Evolutionary conservation across 768 basidiomycete genomes (phyloP), one percentile per base, ranked within the genome.

Genomic region (Coprinellus micaceus): DNA sequence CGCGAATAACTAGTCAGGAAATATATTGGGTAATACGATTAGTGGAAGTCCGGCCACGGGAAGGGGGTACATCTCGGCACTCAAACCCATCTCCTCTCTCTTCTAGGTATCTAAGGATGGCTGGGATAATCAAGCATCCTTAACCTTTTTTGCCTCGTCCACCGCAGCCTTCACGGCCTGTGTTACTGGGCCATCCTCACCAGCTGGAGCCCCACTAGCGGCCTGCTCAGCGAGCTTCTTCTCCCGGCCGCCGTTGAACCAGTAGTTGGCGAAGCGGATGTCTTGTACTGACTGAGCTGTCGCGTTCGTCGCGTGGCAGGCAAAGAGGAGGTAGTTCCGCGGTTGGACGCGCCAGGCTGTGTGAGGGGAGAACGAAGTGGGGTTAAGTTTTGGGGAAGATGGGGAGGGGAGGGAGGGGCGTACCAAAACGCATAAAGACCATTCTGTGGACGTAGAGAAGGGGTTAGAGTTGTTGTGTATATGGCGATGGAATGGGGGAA

Each of bases 381-480:
- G 39, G n/a, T n/a, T n/a, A 4, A 22, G 21, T 39, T 15, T 29
- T 37, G 12, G 25, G 30, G 25, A 12, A 44, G 49, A 3, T 30
- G 25, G 41, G 21, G 63, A 58, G 61, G 12, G 48, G 17, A 45
- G 22, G 19, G 9, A 24, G 29, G 39, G 39, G 71, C 83, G 57
- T 52, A 93, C 93, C 93, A 64, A 95, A 95, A 17, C 95, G 91
- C 89, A 94, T 95, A 77, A 98, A 98, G 59, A 97, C 92, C 75
- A 83, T 58, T 25, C 84, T 83, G 43, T 39, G 58, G n/a, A n/a
- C n/a, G n/a, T n/a, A n/a, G 55, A 57, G 53, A 54, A 30, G 26
- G 36, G 17, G 39, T 56, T 58, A 39, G 60, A 46, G 30, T 43
- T n/a, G n/a, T n/a, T n/a, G n/a, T n/a, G n/a, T n/a, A n/a, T n/a